These are phyloP conservation scores for Fusarium graminum DNA, from an alignment of 2,329 filamentous ascomycete species.

Conservation along the genomic window DNA sequence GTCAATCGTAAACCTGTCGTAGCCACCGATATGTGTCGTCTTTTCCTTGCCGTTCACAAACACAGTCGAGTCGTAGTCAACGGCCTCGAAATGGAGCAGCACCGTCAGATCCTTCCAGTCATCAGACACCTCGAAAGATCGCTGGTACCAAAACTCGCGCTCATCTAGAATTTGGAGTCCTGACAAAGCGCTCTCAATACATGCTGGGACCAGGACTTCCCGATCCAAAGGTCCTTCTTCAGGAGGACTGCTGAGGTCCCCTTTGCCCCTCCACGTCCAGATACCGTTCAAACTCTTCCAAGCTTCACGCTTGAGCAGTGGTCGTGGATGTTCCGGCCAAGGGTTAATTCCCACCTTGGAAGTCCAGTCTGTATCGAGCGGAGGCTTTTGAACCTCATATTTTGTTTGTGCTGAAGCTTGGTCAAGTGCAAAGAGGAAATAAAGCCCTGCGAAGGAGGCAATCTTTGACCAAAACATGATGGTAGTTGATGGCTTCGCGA, in stretches of 20 bases:
- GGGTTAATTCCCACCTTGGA: conserved; percentile 64
- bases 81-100: conserved; percentile 34
- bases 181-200: conserved; percentile 62
- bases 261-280: conserved; percentile 63
- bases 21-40: conserved; percentile 32
- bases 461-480: conserved; percentile 26
- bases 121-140: conserved; percentile 19
- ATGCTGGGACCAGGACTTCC: conserved; percentile 60
- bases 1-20: conserved; percentile 32
- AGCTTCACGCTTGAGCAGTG: conserved; percentile 64
- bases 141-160: conserved; percentile 64
- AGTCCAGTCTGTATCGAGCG: conserved; percentile 66
- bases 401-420: conserved; percentile 36
- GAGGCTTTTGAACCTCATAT: conserved; percentile 57
- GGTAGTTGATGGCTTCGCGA: neutral
- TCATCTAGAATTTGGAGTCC: conserved; percentile 60
- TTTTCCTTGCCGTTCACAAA: conserved; percentile 29
- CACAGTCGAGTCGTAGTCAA: conserved; percentile 37
- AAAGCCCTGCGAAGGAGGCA: conserved; percentile 4
- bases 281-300: conserved; percentile 71
- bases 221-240: conserved; percentile 29
- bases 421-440: neutral
- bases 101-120: conserved; percentile 14
- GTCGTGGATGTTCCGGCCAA: conserved; percentile 70
- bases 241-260: conserved; percentile 18